Evolutionary conservation across 495 filamentous ascomycete species (phyloP).

Genomic region (Polyplosphaeria fusca): DNA sequence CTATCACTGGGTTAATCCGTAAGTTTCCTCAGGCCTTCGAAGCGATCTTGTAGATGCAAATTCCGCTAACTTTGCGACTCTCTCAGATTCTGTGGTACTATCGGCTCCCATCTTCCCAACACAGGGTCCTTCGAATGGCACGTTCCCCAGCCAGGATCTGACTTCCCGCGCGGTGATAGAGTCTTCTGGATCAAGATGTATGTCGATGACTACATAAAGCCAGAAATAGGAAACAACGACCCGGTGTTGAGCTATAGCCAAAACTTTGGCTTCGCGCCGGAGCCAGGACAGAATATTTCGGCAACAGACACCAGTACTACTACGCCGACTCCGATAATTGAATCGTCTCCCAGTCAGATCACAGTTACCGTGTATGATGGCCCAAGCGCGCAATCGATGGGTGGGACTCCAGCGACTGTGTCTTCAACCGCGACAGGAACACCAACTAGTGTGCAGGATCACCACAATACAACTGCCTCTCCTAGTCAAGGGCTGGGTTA

Average conservation of each 20-base stretch:
- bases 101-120: slow-evolving; percentile 16
- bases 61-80: no score
- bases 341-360: background rate
- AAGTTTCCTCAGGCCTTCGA: no score
- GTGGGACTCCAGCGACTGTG: background rate
- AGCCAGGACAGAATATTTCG: slow-evolving; percentile 1
- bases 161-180: slow-evolving; percentile 4
- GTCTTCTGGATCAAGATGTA: slow-evolving; percentile 29
- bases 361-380: background rate
- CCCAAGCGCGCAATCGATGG: background rate
- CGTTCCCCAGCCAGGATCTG: slow-evolving; percentile 12
- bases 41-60: no score
- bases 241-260: slow-evolving; percentile 22
- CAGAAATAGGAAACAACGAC: slow-evolving; percentile 4
- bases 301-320: background rate
- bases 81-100: slow-evolving; percentile 28
- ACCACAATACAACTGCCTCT: background rate
- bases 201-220: slow-evolving; percentile 20
- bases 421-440: background rate
- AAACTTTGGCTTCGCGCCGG: slow-evolving; percentile 15
- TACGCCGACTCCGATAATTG: background rate
- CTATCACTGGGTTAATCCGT: slow-evolving; percentile 19
- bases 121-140: slow-evolving; percentile 15
- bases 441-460: background rate
- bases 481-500: background rate